These are phyloP conservation scores for Poa annua DNA, from an alignment of 176 grass and related monocot genomes.

Conservation along the genomic window DNA sequence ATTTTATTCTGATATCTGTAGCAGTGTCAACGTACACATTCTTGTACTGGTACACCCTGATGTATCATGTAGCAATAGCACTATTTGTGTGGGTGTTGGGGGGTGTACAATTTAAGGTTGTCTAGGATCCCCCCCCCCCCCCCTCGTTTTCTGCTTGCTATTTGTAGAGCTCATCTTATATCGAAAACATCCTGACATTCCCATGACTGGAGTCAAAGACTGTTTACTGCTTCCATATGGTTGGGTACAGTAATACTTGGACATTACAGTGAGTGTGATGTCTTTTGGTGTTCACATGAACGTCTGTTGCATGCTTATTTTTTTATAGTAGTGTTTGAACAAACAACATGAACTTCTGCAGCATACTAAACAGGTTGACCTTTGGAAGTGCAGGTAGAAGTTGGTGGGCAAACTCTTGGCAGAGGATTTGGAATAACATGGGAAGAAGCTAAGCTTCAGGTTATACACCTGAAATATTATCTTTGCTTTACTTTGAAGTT, in stretches of 20 bases:
- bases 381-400: constrained; percentile 65
- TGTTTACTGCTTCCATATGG: neutral
- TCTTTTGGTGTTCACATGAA: constrained; percentile 11
- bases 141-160: neutral
- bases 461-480: constrained; percentile 25
- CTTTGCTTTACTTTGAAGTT: constrained; percentile 19
- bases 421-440: constrained; percentile 73
- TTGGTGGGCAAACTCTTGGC: constrained; percentile 75
- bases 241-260: neutral
- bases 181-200: neutral
- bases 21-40: constrained; percentile 9
- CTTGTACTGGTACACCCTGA: constrained; percentile 10
- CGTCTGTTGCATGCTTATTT: constrained; percentile 1
- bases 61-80: neutral
- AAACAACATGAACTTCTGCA: neutral
- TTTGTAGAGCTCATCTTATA: constrained; percentile 3
- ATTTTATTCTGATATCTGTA: constrained; percentile 33
- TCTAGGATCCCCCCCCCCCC: neutral
- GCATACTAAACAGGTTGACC: neutral
- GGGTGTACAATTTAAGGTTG: constrained; percentile 2
- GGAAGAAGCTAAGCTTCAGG: constrained; percentile 94
- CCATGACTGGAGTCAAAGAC: neutral
- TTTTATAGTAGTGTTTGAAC: constrained; percentile 3
- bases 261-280: neutral
- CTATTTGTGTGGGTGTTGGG: neutral